Evolutionary conservation across 495 filamentous ascomycete genomes (phyloP), one percentile per base, ranked within the genome.

Genomic region (Aspergillus mulundensis): DNA sequence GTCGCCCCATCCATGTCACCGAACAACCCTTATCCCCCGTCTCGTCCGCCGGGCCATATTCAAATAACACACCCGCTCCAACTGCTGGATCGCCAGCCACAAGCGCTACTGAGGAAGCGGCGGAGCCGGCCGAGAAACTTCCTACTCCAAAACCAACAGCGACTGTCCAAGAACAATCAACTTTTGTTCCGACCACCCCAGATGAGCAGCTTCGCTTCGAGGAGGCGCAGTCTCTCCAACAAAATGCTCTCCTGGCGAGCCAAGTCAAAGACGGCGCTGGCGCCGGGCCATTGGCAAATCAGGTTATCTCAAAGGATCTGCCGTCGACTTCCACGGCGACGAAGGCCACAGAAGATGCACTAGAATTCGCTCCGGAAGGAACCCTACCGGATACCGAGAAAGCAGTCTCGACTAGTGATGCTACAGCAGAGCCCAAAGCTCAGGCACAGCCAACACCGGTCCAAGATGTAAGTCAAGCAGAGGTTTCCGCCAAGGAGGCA

Each of bases 121-220:
- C 56, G 10, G 71, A 68, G 36, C 57, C 58, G 16, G 61, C 43
- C 38, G 56, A 64, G 32, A 66, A 70, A 47, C 42, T 56, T 16
- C 60, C 56, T 18, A 67, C 54, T 32, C 62, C 68, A 1, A 67
- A 68, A 42, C 55, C 59, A 59, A 61, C 60, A 15, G 62, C 63
- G 42, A 21, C 62, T 20, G 38, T 52, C 8, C 61, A 62, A 18
- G 43, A 60, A 32, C 63, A 62, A 11, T 45, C 63, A 40, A 63
- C 52, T 41, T 52, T 71, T 30, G 61, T 73, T 46, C 72, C 73
- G 12, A 71, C 76, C 1, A 78, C 77, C 8, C 75, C 78, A 0
- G 73, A 80, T 56, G 77, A 77, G 56, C 78, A 80, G 53, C 64
- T 80, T 53, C 70, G 71, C 7, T 30, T 80, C 43, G 78, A 81